Conservation (phyloP, 768 basidiomycete species). For the Suillus tomentosus region DNA sequence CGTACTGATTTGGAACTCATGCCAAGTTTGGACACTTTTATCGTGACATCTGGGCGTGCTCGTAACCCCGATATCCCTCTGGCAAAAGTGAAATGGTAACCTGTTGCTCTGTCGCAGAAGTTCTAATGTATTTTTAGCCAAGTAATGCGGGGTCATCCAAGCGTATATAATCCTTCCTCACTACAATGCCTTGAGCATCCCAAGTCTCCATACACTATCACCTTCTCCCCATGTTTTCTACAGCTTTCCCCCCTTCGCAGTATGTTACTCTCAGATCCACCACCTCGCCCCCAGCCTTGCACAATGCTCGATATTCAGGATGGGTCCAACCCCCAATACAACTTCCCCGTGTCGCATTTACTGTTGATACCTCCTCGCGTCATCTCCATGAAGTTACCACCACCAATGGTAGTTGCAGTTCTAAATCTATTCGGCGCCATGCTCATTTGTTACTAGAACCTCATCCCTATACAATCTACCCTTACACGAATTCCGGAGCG, state of each 20-base stretch:
- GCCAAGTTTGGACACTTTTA: too few species aligned
- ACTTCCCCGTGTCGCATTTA: neutral
- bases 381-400: neutral
- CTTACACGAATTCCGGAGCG: too few species aligned
- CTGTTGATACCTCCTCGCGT: neutral
- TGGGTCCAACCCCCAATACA: neutral
- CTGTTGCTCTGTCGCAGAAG: too few species aligned
- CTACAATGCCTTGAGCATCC: neutral
- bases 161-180: neutral
- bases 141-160: too few species aligned
- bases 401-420: neutral
- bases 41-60: too few species aligned
- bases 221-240: neutral
- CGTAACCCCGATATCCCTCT: too few species aligned
- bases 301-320: slow-evolving; percentile 8
- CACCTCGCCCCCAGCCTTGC: neutral
- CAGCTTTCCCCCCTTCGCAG: neutral
- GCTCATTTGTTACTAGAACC: neutral
- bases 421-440: neutral
- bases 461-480: neutral
- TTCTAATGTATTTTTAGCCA: too few species aligned
- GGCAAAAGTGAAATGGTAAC: too few species aligned
- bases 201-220: neutral
- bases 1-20: too few species aligned
- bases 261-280: neutral